These are phyloP conservation scores for Umbelopsis sp. DNA, from an alignment of 371 early-diverging fungal species.

Conservation along the genomic window DNA sequence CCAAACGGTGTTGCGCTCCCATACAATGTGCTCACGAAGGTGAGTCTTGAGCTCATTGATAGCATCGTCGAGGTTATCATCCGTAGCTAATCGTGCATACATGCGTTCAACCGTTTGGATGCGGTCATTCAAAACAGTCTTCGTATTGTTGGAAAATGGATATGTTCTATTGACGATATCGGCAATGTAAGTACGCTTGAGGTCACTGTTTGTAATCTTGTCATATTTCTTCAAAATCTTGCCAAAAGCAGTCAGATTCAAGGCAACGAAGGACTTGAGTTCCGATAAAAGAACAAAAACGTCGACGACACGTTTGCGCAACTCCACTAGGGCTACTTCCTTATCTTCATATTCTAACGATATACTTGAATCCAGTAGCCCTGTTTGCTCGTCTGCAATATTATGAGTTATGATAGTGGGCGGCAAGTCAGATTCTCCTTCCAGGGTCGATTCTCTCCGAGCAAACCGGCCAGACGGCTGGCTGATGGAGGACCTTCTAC, in stretches of 20 bases:
- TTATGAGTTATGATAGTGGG: slow-evolving; percentile 49
- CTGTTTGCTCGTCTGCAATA: slow-evolving; percentile 26
- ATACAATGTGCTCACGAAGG: slow-evolving; percentile 90
- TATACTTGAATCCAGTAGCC: background rate
- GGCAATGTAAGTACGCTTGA: slow-evolving; percentile 55
- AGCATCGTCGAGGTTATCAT: slow-evolving; percentile 63
- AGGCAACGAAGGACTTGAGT: slow-evolving; percentile 86
- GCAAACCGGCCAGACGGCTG: slow-evolving; percentile 33
- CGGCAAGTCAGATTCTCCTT: slow-evolving; percentile 46
- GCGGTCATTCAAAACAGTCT: slow-evolving; percentile 59
- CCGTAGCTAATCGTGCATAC: slow-evolving; percentile 60
- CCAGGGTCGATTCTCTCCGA: slow-evolving; percentile 41
- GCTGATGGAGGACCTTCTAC: slow-evolving; percentile 18
- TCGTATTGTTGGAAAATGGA: slow-evolving; percentile 66
- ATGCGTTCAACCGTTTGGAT: slow-evolving; percentile 62
- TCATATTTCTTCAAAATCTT: slow-evolving; percentile 98
- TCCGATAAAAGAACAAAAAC: slow-evolving; percentile 83
- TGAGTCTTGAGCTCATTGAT: slow-evolving; percentile 76
- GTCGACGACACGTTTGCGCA: slow-evolving; percentile 58
- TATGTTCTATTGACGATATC: slow-evolving; percentile 60
- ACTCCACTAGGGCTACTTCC: slow-evolving; percentile 44
- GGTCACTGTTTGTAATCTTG: slow-evolving; percentile 77
- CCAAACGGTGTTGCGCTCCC: slow-evolving; percentile 98
- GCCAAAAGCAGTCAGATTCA: slow-evolving; percentile 94
- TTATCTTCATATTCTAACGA: slow-evolving; percentile 23